phyloP scores from a whole-genome alignment of 2,329 filamentous ascomycete genomes.

The Chaetothyriales sp. region DNA sequence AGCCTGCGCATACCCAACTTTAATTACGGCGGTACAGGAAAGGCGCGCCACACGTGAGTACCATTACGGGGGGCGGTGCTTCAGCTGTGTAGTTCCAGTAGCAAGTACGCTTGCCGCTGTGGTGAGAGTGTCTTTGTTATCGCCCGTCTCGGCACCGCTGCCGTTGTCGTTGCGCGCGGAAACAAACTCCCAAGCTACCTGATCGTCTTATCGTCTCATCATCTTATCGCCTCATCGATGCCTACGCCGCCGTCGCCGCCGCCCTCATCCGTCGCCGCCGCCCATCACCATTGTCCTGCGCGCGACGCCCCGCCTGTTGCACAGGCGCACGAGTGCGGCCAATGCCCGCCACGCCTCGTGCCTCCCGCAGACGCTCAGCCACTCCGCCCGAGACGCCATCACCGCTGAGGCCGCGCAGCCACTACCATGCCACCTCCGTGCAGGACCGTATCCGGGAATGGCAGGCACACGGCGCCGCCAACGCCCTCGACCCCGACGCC shows the following conservation, averaged over 20 bases:
- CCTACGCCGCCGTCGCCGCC: neutral
- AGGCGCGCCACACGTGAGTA: neutral
- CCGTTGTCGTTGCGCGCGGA: neutral
- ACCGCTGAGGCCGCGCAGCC: slow-evolving; percentile 8
- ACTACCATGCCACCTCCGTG: slow-evolving; percentile 52
- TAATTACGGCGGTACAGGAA: neutral
- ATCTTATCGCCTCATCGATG: neutral
- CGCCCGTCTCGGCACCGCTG: too few species aligned
- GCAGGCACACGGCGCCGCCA: slow-evolving; percentile 62
- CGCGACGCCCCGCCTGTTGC: neutral
- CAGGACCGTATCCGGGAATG: slow-evolving; percentile 68
- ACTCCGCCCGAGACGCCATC: slow-evolving; percentile 1
- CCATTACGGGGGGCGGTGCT: neutral
- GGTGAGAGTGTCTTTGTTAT: neutral
- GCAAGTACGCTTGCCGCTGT: neutral
- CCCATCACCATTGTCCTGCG: neutral
- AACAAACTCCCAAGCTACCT: neutral
- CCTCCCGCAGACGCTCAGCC: slow-evolving; percentile 18
- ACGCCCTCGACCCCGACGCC: slow-evolving; percentile 14
- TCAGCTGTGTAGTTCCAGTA: neutral
- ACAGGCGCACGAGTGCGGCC: neutral
- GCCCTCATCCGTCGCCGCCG: neutral
- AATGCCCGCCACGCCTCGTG: slow-evolving; percentile 20
- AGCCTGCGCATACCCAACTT: neutral
- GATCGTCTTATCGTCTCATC: neutral